phyloP scores from a whole-genome alignment of 192 early-diverging fungal species.

The Rhizoclosmatium sp. region DNA sequence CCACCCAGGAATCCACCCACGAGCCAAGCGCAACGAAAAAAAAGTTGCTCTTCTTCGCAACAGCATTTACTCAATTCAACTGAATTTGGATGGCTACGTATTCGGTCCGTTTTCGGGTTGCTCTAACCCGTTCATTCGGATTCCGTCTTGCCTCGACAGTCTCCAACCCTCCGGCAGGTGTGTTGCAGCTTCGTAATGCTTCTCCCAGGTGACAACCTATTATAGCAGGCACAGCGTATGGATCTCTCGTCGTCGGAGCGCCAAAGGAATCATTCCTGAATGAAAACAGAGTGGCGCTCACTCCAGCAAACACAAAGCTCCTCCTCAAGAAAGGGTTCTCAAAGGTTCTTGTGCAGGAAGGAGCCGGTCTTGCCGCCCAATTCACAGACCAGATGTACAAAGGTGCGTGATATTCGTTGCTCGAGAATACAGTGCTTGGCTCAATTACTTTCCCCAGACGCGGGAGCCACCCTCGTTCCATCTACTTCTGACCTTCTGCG shows the following conservation, averaged over 20 bases:
- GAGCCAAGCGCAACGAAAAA: too few species aligned
- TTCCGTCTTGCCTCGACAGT: too few species aligned
- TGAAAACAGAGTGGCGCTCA: constrained; percentile 45
- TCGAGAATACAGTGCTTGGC: too few species aligned
- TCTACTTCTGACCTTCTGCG: neutral
- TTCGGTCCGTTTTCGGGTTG: too few species aligned
- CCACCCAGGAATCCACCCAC: too few species aligned
- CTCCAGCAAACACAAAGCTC: constrained; percentile 37
- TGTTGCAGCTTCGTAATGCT: too few species aligned
- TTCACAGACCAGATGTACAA: constrained; percentile 41
- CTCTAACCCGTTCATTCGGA: too few species aligned
- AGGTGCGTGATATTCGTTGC: constrained; percentile 1
- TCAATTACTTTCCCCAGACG: neutral
- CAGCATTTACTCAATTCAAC: too few species aligned
- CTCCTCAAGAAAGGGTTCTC: constrained; percentile 46
- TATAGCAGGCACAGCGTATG: constrained; percentile 24
- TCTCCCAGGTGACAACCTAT: too few species aligned
- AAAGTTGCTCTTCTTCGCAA: too few species aligned
- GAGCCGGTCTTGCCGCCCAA: constrained; percentile 34
- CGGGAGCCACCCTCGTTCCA: constrained; percentile 25
- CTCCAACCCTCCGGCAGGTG: too few species aligned
- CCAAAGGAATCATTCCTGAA: constrained; percentile 32
- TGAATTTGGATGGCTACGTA: too few species aligned
- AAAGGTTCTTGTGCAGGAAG: constrained; percentile 36
- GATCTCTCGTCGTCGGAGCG: constrained; percentile 41